Evolutionary conservation across 345 rosid genomes (phyloP), one percentile per base, ranked within the genome.

Genomic region (Erodium maritimum): DNA sequence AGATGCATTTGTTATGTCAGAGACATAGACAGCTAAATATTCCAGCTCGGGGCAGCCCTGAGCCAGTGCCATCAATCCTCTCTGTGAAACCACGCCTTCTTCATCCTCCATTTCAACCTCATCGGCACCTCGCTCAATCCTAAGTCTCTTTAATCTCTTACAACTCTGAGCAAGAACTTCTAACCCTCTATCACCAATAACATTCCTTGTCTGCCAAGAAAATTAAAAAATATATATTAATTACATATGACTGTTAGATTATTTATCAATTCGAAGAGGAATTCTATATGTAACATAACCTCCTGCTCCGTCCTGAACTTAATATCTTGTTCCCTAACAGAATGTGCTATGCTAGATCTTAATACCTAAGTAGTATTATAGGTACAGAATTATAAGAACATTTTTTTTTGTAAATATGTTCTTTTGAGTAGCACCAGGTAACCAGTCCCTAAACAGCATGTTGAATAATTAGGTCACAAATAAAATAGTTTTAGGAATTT

Each of bases 91-190:
- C 50, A 82, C 61, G 34, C 96, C 96, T 63, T 73, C 95, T 79
- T 87, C 97, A 60, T 89, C 96, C 71, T 72, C 94, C 85, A 82
- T 78, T 57, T 70, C 97, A 55, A 74, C 84, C 70, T 87, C 99
- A 69, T 89, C 96, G 18, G 86, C 96, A 69, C 95, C 95, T 34
- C 85, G 82, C 72, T 89, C 99, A 60, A 93, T 85, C 79, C 99
- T 74, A 65, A 93, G 90, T 80, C 99, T 79, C 75, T 83, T 83
- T 66, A 93, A 75, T 23, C 57, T 73, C 74, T 74, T 83, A 68
- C 99, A 89, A 65, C 74, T 66, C 63, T 52, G 77, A 61, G 95
- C 90, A 64, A 93, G 82, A 69, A 84, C 77, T 78, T 87, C 95
- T 67, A 93, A 61, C 58, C 96, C 99, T 68, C 84, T 73, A 73